Evolutionary conservation across 192 early-diverging fungal genomes (phyloP).

Genomic region (Coemansia sp.): DNA sequence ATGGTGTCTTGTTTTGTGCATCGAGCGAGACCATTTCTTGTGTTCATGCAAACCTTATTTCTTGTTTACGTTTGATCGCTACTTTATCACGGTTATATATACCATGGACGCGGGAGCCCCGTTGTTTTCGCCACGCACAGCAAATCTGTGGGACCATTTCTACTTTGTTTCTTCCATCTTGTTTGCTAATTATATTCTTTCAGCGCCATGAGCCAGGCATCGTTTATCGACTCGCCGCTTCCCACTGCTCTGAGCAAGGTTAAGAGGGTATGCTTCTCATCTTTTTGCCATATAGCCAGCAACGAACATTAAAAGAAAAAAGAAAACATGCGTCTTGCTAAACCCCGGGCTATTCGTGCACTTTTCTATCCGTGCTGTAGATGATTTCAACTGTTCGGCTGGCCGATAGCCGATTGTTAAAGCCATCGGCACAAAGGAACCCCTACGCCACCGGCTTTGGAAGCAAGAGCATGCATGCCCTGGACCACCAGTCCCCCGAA

Average conservation of each 20-base stretch:
- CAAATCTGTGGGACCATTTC: background rate
- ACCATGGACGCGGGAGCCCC: background rate
- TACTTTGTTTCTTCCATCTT: background rate
- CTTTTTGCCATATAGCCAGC: background rate
- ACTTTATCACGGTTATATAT: background rate
- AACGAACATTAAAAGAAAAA: background rate
- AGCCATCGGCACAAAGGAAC: background rate
- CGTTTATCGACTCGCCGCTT: constrained; percentile 1
- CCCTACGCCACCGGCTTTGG: constrained; percentile 8
- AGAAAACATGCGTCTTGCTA: background rate
- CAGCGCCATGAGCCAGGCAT: background rate
- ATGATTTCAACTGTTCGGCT: constrained; percentile 4
- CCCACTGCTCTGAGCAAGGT: background rate
- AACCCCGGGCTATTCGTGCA: background rate
- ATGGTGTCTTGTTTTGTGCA: background rate
- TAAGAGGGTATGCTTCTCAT: background rate
- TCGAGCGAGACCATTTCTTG: background rate
- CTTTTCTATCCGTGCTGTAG: background rate
- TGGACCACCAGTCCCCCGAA: constrained; percentile 8
- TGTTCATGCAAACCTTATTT: background rate
- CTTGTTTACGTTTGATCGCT: background rate
- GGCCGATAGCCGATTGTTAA: background rate
- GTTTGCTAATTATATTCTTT: constrained; percentile 5
- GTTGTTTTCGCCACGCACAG: too few relatives aligned
- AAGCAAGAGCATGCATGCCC: constrained; percentile 3